Evolutionary conservation across 306 rosid species (phyloP), one percentile per base, ranked within the genome.

Genomic region (Lablab purpureus): DNA sequence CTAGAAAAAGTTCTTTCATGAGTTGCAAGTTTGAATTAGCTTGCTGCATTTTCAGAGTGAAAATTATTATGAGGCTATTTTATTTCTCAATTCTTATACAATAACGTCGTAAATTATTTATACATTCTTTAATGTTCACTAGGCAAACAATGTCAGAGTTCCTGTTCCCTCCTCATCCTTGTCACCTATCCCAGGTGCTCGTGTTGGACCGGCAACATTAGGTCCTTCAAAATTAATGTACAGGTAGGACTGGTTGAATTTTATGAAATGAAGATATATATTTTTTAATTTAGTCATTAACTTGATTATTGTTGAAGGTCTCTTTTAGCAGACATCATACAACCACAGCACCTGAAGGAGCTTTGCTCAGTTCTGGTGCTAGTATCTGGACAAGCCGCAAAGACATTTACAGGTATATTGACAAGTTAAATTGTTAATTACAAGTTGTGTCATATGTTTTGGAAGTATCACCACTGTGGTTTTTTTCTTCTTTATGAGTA

Each of bases 301-400:
- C 86, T 73, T 77, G 71, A 56, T 85, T 60, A 67, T 54, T 76
- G 56, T 88, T 89, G 86, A 87, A 95, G 99, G 89, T 95, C 99
- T 82, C 90, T 95, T 50, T 87, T 95, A 81, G 97, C 99, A 71
- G 98, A 95, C 91, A 95, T 95, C 87, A 91, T 95, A 80, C 98
- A 91, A 82, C 93, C 98, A 69, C 97, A 91, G 80, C 94, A 95
- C 85, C 82, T 95, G 72, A 95, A 91, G 86, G 99, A 93, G 85
- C 93, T 95, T 75, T 95, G 99, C 85, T 93, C 98, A 18, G 97
- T 91, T 84, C 89, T 95, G 81, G 98, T 95, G 76, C 91, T 93
- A 45, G 84, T 89, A 74, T 86, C 98, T 10, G 97, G 94, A 80
- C 98, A 95, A 87, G 90, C 94, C 15, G 92, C 96, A 23, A 91